Evolutionary conservation across 148 eudicot genomes (phyloP).

Genomic region (Pharnaceum exiguum): DNA sequence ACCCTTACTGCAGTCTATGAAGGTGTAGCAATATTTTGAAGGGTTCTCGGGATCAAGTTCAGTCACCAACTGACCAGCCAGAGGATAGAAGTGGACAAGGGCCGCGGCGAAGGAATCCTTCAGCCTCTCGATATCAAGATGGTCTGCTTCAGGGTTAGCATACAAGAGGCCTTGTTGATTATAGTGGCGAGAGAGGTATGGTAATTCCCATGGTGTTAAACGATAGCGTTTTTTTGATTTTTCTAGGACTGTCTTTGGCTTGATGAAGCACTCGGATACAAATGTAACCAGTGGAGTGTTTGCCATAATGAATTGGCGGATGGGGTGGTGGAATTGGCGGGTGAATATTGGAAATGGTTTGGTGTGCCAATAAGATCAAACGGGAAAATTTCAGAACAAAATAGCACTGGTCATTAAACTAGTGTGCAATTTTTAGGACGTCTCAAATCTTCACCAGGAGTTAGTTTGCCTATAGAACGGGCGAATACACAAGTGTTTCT

Average conservation of each 20-base stretch:
- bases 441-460: no score
- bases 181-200: neutral
- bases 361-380: no score
- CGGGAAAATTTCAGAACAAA: no score
- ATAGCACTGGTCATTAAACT: no score
- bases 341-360: no score
- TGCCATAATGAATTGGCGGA: no score
- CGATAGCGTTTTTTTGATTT: neutral
- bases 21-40: neutral
- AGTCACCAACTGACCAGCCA: neutral
- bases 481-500: no score
- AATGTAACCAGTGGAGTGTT: neutral
- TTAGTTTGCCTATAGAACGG: no score
- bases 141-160: neutral
- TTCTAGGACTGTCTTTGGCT: conserved; percentile 7
- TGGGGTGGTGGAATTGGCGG: no score
- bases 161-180: conserved; percentile 14
- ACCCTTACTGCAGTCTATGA: conserved; percentile 12
- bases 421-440: no score
- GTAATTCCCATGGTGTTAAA: conserved; percentile 5
- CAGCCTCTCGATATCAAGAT: neutral
- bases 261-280: conserved; percentile 7
- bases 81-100: conserved; percentile 9
- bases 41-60: neutral
- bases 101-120: conserved; percentile 6